Base-by-base conservation (phyloP, 805 yeast species). In the Candida andamanensis region DNA sequence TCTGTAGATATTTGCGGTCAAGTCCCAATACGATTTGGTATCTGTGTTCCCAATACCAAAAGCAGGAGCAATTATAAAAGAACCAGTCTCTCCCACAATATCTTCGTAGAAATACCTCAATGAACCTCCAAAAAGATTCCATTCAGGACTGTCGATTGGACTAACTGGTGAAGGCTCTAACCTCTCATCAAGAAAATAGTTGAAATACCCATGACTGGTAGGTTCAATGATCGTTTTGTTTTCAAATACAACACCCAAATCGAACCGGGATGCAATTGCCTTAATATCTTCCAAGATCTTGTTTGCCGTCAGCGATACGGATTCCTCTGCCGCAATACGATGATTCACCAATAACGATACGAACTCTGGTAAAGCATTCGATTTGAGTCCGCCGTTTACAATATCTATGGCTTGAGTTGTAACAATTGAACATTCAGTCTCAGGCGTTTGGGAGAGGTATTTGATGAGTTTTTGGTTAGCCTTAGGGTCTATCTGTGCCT, bases 351-450 rank as follows among this genome's bases (percentile, higher is more conserved):
- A 46, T 4, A 67, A 54, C 5, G 58, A 55, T 5, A 60, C 76
- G 42, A 58, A 58, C 37, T 72, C 76, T 1, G 78, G 77, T 16
- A 72, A 55, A 1, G 75, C 73, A 41, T 72, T 72, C 2, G 67
- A 48, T 44, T 72, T 72, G n/a, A 55, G 62, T 2, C 77, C 78
- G 8, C 77, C 76, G 6, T 40, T 23, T 23, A 72, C 54, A 4
- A 71, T 54, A 45, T 72, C 76, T 13, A 58, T 53, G 3, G 76
- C 74, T 42, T 69, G 75, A 4, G 74, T 64, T 1, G 76, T 69
- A 19, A 60, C 58, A 29, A 72, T 57, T 6, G 63, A 50, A 36
- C 53, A 69, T 33, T 62, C 65, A 12, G 54, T 46, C 6, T 24
- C 32, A 10, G 44, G 36, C 22, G 56, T 55, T 10, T 41, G 14